These are phyloP conservation scores for Pseudoneurospora amorphoporcata DNA, from an alignment of 495 filamentous ascomycete genomes.

Conservation along the genomic window DNA sequence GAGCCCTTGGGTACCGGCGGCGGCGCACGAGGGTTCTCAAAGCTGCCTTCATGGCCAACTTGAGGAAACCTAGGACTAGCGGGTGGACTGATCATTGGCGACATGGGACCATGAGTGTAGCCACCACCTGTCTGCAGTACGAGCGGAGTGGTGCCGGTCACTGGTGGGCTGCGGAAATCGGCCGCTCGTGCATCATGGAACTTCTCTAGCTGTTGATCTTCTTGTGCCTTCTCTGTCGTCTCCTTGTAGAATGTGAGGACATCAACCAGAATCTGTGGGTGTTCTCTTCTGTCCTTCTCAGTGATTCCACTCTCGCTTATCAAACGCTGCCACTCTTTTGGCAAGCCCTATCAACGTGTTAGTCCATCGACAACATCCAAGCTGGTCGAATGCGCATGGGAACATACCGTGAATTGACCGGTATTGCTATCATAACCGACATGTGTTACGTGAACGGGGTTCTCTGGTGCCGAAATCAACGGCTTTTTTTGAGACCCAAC, in stretches of 20 bases:
- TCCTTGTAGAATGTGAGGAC: constrained; percentile 96
- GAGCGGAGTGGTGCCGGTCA: constrained; percentile 33
- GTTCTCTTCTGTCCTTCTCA: constrained; percentile 88
- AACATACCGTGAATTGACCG: constrained; percentile 86
- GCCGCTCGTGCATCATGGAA: constrained; percentile 72
- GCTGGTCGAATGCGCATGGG: neutral
- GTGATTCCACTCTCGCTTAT: constrained; percentile 94
- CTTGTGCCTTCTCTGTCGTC: constrained; percentile 64
- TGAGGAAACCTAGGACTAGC: constrained; percentile 86
- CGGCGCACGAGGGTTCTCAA: constrained; percentile 90
- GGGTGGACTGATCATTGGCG: constrained; percentile 67
- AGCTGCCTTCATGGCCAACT: constrained; percentile 77
- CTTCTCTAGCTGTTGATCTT: constrained; percentile 90
- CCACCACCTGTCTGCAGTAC: constrained; percentile 31
- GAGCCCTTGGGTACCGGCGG: constrained; percentile 69
- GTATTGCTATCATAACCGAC: constrained; percentile 96
- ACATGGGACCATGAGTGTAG: constrained; percentile 36
- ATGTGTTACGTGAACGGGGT: constrained; percentile 95
- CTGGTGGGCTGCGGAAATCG: constrained; percentile 40
- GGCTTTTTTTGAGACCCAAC: constrained; percentile 82
- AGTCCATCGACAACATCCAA: constrained; percentile 15
- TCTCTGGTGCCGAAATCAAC: constrained; percentile 90
- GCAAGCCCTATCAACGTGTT: constrained; percentile 57
- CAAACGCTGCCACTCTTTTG: constrained; percentile 95
- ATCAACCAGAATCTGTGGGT: constrained; percentile 88